These are phyloP conservation scores for Termitomyces sp. DNA, from an alignment of 768 basidiomycete genomes.

Conservation along the genomic window DNA sequence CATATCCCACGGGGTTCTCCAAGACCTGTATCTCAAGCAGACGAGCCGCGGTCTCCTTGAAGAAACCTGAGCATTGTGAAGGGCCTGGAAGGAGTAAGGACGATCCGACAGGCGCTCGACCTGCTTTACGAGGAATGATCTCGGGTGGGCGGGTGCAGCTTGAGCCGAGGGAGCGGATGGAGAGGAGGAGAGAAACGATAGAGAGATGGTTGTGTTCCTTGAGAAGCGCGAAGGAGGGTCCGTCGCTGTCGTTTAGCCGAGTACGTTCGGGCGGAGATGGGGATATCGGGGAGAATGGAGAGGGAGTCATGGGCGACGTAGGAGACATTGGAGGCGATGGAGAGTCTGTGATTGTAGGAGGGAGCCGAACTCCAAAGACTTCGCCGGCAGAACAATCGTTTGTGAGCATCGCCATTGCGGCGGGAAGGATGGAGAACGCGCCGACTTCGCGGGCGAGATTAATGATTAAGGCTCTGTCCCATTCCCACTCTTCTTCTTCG, in stretches of 20 bases:
- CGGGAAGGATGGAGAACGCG: conserved; percentile 14
- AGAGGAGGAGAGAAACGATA: conserved; percentile 1
- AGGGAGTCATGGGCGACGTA: background rate
- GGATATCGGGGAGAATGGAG: background rate
- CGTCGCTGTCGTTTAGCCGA: conserved; percentile 1
- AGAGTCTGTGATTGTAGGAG: background rate
- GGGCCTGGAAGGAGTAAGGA: background rate
- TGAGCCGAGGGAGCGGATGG: conserved; percentile 7
- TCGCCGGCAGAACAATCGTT: conserved; percentile 17
- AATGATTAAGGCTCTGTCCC: conserved; percentile 12
- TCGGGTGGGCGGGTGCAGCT: background rate
- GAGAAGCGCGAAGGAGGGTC: conserved; percentile 2
- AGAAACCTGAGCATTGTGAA: background rate
- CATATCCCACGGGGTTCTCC: conserved; percentile 9
- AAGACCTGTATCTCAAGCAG: conserved; percentile 7
- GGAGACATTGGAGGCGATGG: background rate
- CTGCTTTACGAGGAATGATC: background rate
- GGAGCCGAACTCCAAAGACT: conserved; percentile 12
- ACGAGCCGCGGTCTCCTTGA: conserved; percentile 2
- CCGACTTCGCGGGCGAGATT: conserved; percentile 16
- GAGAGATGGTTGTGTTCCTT: conserved; percentile 8
- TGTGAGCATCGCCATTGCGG: conserved; percentile 17
- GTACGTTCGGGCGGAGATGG: background rate
- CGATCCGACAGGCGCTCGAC: conserved; percentile 9
- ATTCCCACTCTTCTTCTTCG: conserved; percentile 7